Base-by-base conservation (phyloP, 305 asterid species). In the Fraxinus paxiana region DNA sequence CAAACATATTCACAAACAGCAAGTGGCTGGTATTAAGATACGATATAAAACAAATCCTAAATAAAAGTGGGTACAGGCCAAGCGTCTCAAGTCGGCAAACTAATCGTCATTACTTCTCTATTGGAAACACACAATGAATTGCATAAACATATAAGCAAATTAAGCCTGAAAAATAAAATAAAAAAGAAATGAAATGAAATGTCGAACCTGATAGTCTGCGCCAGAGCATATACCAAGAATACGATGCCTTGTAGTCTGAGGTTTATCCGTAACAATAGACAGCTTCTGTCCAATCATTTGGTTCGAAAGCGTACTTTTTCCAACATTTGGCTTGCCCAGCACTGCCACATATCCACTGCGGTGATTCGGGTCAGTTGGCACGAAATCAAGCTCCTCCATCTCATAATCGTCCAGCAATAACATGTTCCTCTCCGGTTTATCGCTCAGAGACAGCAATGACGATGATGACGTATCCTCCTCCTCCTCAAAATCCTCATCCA, bases 221-320 rank as follows among this genome's bases (percentile, higher is more conserved):
- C 88, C 94, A 73, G 99, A 94, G 84, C 97, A 94, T 86, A 94
- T 92, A 28, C 97, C 99, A 77, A 94, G 98, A 85, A 96, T 86
- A 31, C 98, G 95, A 82, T 96, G 98, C 41, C 99, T 86, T 13
- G 99, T 94, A 28, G 99, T 96, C 90, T 96, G 99, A 80, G 98
- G 99, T 87, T 96, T 96, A 86, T 94, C 97, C 0, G 99, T 92
- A 20, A 94, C 98, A 78, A 96, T 96, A 0, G 99, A 96, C 20
- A 96, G 85, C 89, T 96, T 96, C 89, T 92, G 97, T 34, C 98
- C 99, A 78, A 96, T 54, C 97, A 94, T 96, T 86, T 96, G 99
- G 81, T 96, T 96, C 15, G 98, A 92, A 56, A 96, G 94, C 13
- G 98, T 96, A 78, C 98, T 94, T 84, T 96, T 96, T 67, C 99